phyloP scores from a whole-genome alignment of 2,329 filamentous ascomycete genomes.

The Alternaria infectoria region DNA sequence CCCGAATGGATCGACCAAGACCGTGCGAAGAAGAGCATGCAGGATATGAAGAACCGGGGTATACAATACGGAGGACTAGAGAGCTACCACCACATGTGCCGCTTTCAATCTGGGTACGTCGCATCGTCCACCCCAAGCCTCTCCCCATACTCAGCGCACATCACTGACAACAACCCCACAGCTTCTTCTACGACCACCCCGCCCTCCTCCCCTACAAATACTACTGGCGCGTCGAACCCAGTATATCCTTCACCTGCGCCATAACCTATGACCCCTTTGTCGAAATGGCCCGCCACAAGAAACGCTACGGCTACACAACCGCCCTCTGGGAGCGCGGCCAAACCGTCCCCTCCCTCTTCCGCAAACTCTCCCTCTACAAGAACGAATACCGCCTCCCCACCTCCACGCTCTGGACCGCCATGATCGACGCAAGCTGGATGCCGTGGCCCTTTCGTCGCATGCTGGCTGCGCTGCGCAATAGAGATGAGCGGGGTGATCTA shows the following conservation, averaged over 20 bases:
- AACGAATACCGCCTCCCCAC: constrained; percentile 3
- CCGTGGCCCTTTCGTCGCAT: constrained; percentile 23
- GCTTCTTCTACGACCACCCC: constrained; percentile 90
- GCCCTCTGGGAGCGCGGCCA: constrained; percentile 92
- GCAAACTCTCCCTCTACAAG: constrained; percentile 23
- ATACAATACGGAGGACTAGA: constrained; percentile 80
- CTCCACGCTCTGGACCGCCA: constrained; percentile 20
- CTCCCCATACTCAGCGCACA: neutral
- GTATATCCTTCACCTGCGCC: constrained; percentile 97
- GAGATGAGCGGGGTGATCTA: constrained; percentile 79
- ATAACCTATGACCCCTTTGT: constrained; percentile 96
- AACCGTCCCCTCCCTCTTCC: constrained; percentile 70
- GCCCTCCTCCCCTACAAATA: constrained; percentile 79
- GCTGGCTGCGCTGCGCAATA: constrained; percentile 44
- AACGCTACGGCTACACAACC: constrained; percentile 97
- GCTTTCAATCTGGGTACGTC: constrained; percentile 71
- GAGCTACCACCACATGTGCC: constrained; percentile 97
- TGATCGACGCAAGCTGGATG: constrained; percentile 18
- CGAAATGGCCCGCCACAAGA: constrained; percentile 94
- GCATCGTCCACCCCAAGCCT: neutral
- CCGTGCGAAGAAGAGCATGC: constrained; percentile 67
- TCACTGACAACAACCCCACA: constrained; percentile 1
- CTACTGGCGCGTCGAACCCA: constrained; percentile 97
- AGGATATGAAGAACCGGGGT: constrained; percentile 77
- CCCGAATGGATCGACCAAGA: constrained; percentile 68